These are phyloP conservation scores for Scleroderma citrinum DNA, from an alignment of 768 basidiomycete genomes.

Conservation along the genomic window DNA sequence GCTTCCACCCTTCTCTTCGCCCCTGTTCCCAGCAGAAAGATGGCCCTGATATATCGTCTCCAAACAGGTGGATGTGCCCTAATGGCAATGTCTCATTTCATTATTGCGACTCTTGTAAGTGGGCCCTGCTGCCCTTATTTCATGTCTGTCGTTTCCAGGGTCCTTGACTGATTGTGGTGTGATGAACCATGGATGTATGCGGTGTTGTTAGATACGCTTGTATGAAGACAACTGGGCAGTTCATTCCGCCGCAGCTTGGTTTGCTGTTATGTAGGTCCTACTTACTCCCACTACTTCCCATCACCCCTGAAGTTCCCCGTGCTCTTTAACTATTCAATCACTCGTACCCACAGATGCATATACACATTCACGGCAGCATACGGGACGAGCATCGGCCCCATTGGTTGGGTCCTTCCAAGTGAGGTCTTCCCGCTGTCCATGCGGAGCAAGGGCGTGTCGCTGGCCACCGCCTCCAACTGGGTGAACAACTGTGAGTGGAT, in stretches of 20 bases:
- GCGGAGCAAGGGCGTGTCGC: conserved; percentile 74
- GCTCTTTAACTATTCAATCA: not conserved
- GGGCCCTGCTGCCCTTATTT: not conserved
- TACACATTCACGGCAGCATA: conserved; percentile 76
- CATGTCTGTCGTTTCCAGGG: not conserved
- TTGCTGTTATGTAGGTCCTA: conserved; percentile 53
- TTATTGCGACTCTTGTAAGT: conserved; percentile 58
- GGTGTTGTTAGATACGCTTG: conserved; percentile 30
- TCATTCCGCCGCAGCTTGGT: conserved; percentile 57
- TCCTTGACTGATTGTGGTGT: not conserved
- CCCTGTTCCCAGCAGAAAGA: not conserved
- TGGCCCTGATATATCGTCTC: not conserved
- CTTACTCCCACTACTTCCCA: not conserved
- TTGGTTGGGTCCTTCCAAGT: conserved; percentile 79
- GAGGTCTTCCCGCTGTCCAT: conserved; percentile 80
- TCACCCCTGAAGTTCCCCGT: not conserved
- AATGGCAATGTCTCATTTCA: conserved; percentile 61
- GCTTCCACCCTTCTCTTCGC: not conserved
- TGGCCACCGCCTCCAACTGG: conserved; percentile 87
- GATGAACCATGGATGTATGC: not conserved
- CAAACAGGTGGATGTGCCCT: conserved; percentile 46
- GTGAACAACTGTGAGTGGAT: conserved; percentile 61
- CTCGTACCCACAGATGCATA: conserved; percentile 43
- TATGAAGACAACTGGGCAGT: conserved; percentile 54
- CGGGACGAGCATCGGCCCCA: conserved; percentile 71